Conservation (phyloP, 2,329 filamentous ascomycete species). For the Verticillium albo-atrum region DNA sequence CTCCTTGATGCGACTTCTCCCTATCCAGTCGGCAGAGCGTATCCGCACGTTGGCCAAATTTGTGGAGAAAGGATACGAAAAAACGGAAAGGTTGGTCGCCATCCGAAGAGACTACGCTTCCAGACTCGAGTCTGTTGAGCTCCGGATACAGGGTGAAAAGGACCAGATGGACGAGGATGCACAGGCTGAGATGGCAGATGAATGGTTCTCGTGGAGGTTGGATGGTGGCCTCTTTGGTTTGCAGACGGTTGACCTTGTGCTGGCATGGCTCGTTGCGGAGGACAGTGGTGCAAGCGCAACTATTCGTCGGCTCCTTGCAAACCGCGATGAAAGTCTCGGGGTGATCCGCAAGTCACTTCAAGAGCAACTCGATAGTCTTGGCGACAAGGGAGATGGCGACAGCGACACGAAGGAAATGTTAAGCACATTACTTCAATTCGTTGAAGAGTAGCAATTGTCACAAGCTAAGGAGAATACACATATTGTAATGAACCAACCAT, state of each 20-base stretch:
- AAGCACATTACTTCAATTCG: constrained; percentile 44
- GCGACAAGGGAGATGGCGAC: constrained; percentile 54
- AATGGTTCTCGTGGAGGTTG: constrained; percentile 70
- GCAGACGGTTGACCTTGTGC: constrained; percentile 76
- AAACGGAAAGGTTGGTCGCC: constrained; percentile 67
- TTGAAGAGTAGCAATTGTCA: constrained; percentile 23
- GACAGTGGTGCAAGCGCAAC: constrained; percentile 69
- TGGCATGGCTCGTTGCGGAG: constrained; percentile 91
- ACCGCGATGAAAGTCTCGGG: constrained; percentile 61
- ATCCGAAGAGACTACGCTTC: constrained; percentile 68
- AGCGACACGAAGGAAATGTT: constrained; percentile 55
- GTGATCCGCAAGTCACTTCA: constrained; percentile 64
- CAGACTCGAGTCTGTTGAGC: constrained; percentile 58
- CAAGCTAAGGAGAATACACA: not conserved
- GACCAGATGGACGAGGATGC: constrained; percentile 49
- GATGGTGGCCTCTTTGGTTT: constrained; percentile 82
- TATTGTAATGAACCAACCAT: not conserved
- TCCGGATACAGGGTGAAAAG: constrained; percentile 25
- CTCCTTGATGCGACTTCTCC: constrained; percentile 73
- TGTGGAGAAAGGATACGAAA: constrained; percentile 89
- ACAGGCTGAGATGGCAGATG: constrained; percentile 56
- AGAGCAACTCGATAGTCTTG: constrained; percentile 49
- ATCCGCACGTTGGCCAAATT: constrained; percentile 91
- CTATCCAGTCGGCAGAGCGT: constrained; percentile 69
- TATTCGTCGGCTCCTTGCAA: constrained; percentile 60